Conservation (phyloP, 1,284 basidiomycete genomes). For the Heimioporus retisporus region DNA sequence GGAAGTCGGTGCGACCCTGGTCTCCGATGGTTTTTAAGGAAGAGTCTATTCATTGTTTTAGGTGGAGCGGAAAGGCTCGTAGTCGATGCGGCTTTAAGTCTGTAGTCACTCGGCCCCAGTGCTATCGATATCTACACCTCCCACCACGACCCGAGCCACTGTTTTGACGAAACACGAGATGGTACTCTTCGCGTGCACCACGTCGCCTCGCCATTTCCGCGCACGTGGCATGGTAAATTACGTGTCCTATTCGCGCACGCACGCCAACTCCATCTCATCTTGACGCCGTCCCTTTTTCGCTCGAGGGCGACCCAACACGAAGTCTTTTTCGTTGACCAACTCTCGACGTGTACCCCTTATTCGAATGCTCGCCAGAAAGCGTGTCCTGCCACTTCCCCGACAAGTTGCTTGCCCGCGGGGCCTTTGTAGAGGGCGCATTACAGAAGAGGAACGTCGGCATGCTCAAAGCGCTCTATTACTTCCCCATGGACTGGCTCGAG, state of each 20-base stretch:
- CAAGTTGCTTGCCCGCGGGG: conserved; percentile 87
- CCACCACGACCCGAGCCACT: conserved; percentile 87
- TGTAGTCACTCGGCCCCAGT: conserved; percentile 89
- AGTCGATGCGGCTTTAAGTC: conserved; percentile 94
- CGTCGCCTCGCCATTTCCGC: conserved; percentile 82
- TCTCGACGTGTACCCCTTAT: conserved; percentile 94
- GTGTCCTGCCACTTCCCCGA: conserved; percentile 98
- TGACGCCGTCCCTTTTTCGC: conserved; percentile 61
- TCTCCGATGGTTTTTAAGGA: not conserved
- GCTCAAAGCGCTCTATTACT: conserved; percentile 82
- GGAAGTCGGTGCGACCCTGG: conserved; percentile 81
- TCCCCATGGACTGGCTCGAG: conserved; percentile 93
- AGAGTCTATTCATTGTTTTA: conserved; percentile 43
- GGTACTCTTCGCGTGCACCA: conserved; percentile 90
- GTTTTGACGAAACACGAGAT: conserved; percentile 92
- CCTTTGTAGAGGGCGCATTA: conserved; percentile 67
- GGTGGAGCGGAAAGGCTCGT: conserved; percentile 96
- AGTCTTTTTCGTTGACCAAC: conserved; percentile 95
- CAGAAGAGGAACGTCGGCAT: conserved; percentile 54
- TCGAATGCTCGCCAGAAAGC: conserved; percentile 70
- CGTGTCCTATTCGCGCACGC: conserved; percentile 93
- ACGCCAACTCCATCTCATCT: conserved; percentile 86
- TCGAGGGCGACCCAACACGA: conserved; percentile 68
- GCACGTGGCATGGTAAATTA: conserved; percentile 80
- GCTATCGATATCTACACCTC: conserved; percentile 96